A percentile compares a stretch with the other conserved stretches of the same genome.
Conservation (phyloP, 2,329 filamentous ascomycete genomes). For the Aspergillaceae sp. region DNA sequence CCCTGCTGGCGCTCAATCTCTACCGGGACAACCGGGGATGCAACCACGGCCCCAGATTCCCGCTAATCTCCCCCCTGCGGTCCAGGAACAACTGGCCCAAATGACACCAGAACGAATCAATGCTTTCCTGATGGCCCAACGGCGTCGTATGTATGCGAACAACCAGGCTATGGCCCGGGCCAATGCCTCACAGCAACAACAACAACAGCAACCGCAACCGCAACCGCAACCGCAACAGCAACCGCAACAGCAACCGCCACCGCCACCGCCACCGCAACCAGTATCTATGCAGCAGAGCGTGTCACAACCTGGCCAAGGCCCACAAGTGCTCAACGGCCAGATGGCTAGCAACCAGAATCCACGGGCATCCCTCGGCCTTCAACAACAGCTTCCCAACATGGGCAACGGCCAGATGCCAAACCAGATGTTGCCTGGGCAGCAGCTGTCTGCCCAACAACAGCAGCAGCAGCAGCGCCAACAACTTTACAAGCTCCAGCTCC, state of each 20-base stretch:
- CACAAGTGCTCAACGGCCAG: constrained; percentile 24
- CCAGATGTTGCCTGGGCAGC: constrained; percentile 25
- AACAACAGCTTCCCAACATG: constrained; percentile 26
- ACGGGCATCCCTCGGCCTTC: constrained; percentile 26
- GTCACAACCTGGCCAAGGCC: constrained; percentile 25
- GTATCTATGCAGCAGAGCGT: constrained; percentile 22
- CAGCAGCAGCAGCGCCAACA: constrained; percentile 24
- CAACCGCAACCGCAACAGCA: too few species aligned
- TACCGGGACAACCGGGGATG: constrained; percentile 21
- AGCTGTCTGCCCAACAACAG: constrained; percentile 26
- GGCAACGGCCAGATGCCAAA: constrained; percentile 19
- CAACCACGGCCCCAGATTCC: constrained; percentile 29
- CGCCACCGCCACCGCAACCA: not conserved
- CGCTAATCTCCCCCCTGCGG: constrained; percentile 22
- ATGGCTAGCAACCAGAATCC: constrained; percentile 26
- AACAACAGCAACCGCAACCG: too few species aligned
- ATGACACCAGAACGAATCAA: constrained; percentile 30
- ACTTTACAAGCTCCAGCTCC: constrained; percentile 22
- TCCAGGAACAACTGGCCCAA: constrained; percentile 28
- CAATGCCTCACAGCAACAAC: constrained; percentile 23
- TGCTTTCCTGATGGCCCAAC: constrained; percentile 25
- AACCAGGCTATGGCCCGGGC: constrained; percentile 24
- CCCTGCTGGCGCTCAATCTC: constrained; percentile 16
- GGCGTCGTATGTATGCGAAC: constrained; percentile 22
- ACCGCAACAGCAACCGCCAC: too few species aligned